phyloP scores from a whole-genome alignment of 2,329 filamentous ascomycete species.

The Fusarium tricinctum region DNA sequence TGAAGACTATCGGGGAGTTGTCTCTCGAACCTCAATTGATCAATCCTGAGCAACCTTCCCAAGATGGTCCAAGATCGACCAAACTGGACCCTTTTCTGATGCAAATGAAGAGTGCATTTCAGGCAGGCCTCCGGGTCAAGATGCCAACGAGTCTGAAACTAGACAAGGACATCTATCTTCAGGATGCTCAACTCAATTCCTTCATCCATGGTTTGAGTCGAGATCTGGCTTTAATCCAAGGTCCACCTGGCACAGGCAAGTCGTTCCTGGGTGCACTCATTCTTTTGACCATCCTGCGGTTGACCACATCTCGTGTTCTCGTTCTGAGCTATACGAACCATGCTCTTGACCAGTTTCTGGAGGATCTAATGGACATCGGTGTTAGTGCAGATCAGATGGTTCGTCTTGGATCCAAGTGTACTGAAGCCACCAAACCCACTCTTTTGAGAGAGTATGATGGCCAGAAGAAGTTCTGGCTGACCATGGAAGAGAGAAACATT shows the following conservation, averaged over 20 bases:
- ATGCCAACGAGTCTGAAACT: constrained; percentile 25
- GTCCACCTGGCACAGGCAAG: constrained; percentile 82
- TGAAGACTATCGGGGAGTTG: constrained; percentile 69
- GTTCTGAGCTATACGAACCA: constrained; percentile 79
- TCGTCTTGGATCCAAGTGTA: constrained; percentile 73
- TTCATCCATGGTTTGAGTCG: constrained; percentile 67
- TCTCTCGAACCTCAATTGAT: constrained; percentile 70
- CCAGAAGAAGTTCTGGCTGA: constrained; percentile 41
- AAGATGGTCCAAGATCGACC: constrained; percentile 21
- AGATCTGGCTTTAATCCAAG: constrained; percentile 74
- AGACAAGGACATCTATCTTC: constrained; percentile 48
- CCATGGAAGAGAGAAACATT: constrained; percentile 46
- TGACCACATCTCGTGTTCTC: constrained; percentile 67
- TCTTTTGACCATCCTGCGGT: constrained; percentile 67
- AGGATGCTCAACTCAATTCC: constrained; percentile 66
- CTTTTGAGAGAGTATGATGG: constrained; percentile 59
- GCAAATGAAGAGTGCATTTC: neutral
- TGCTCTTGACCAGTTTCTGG: constrained; percentile 74
- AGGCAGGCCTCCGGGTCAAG: neutral
- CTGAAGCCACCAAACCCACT: constrained; percentile 62
- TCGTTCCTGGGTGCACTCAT: constrained; percentile 78
- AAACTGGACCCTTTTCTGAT: constrained; percentile 14
- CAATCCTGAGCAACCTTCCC: constrained; percentile 30
- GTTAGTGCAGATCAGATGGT: constrained; percentile 66
- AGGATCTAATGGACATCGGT: constrained; percentile 73